Evolutionary conservation across 495 filamentous ascomycete species (phyloP).

Genomic region (Xylaria curta): DNA sequence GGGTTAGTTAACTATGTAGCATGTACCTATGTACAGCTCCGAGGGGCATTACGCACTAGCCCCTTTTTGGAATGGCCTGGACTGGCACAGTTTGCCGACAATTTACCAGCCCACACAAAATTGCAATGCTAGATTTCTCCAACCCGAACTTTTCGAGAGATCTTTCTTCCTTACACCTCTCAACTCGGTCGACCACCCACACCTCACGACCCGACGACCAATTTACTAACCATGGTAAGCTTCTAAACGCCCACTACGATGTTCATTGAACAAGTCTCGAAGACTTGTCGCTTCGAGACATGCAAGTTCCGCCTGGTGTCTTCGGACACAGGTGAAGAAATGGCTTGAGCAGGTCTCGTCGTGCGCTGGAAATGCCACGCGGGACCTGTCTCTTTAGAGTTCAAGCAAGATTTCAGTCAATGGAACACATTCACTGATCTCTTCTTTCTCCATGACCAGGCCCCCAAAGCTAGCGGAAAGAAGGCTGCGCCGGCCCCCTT

Average conservation of each 20-base stretch:
- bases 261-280: slow-evolving; percentile 34
- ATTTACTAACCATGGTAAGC: slow-evolving; percentile 55
- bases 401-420: slow-evolving; percentile 80
- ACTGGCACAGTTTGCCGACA: slow-evolving; percentile 24
- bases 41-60: slow-evolving; percentile 35
- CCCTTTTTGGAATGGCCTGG: slow-evolving; percentile 1
- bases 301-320: slow-evolving; percentile 56
- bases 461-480: slow-evolving; percentile 89
- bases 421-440: slow-evolving; percentile 88
- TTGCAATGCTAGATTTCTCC: slow-evolving; percentile 30
- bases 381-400: slow-evolving; percentile 82
- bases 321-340: slow-evolving; percentile 69
- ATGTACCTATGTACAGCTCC: slow-evolving; percentile 3
- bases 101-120: slow-evolving; percentile 34
- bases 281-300: slow-evolving; percentile 50
- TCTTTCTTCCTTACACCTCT: slow-evolving; percentile 35
- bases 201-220: slow-evolving; percentile 38
- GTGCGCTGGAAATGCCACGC: slow-evolving; percentile 66
- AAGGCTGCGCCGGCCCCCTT: slow-evolving; percentile 95
- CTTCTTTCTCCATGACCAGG: slow-evolving; percentile 99
- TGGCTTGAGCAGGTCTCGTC: slow-evolving; percentile 74
- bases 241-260: slow-evolving; percentile 36
- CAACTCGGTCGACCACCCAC: slow-evolving; percentile 29
- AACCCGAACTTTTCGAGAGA: slow-evolving; percentile 31
- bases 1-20: not conserved